Percentiles rank a stretch among this genome's conserved stretches.
phyloP scores from a whole-genome alignment of 2,329 filamentous ascomycete species.

The Capronia epimyces region DNA sequence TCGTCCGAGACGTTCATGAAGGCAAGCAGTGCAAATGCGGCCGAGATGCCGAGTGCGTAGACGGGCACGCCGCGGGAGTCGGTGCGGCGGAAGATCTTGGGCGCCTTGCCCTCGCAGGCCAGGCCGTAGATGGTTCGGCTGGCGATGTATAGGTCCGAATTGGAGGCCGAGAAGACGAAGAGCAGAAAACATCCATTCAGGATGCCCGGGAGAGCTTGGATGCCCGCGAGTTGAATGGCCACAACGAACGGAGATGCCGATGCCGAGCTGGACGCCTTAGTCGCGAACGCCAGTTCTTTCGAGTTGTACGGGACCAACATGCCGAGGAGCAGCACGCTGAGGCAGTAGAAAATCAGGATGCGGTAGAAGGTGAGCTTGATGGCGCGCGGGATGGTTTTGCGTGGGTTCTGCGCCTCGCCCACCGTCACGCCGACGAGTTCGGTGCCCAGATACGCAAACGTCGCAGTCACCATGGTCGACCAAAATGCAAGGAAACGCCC shows the following conservation, averaged over 20 bases:
- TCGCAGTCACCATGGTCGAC: constrained; percentile 66
- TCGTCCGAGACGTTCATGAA: constrained; percentile 61
- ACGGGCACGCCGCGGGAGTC: constrained; percentile 67
- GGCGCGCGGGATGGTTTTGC: constrained; percentile 67
- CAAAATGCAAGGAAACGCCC: constrained; percentile 56
- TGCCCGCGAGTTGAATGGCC: constrained; percentile 53
- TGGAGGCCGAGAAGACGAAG: constrained; percentile 53
- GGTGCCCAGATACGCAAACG: constrained; percentile 72
- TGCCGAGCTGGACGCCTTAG: constrained; percentile 40
- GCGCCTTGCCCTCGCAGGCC: constrained; percentile 65
- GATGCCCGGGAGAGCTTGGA: constrained; percentile 52
- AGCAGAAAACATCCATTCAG: constrained; percentile 55
- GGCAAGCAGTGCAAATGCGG: constrained; percentile 60
- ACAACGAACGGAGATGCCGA: constrained; percentile 60
- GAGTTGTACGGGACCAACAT: constrained; percentile 72
- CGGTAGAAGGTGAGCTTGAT: constrained; percentile 78
- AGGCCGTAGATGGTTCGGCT: constrained; percentile 61
- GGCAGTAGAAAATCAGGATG: constrained; percentile 73
- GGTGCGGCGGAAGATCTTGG: constrained; percentile 64
- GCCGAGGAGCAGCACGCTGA: constrained; percentile 68
- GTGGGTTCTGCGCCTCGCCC: constrained; percentile 72
- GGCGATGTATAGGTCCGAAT: constrained; percentile 53
- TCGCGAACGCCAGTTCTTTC: constrained; percentile 55
- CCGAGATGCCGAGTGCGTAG: constrained; percentile 57
- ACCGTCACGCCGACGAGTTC: constrained; percentile 74